A percentile compares a stretch with the other conserved stretches of the same genome.
Conservation (phyloP, 2,329 filamentous ascomycete genomes). For the Cryphonectria carpinicola region DNA sequence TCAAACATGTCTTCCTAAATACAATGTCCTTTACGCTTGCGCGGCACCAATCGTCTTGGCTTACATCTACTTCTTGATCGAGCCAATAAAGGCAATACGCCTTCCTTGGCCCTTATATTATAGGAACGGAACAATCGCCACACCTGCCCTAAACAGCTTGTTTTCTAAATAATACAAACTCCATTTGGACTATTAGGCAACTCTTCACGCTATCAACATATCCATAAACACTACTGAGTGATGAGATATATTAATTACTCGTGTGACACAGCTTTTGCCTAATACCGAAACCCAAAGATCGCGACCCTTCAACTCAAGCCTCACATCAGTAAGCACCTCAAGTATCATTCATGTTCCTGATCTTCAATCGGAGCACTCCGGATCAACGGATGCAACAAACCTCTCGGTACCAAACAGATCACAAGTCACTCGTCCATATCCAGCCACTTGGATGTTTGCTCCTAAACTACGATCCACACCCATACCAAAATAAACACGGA, state of each 20-base stretch:
- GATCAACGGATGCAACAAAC: conserved; percentile 6
- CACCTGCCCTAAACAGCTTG: not conserved
- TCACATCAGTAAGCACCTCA: conserved; percentile 14
- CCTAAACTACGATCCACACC: not conserved
- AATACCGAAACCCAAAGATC: not conserved
- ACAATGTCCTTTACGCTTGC: not conserved
- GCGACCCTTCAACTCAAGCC: not conserved
- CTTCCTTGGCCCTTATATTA: not conserved
- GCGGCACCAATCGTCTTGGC: not conserved
- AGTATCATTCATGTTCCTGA: not conserved
- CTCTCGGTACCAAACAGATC: not conserved
- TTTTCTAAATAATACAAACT: not conserved
- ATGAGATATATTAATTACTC: not conserved
- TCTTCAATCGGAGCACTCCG: not conserved
- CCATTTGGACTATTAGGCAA: not conserved
- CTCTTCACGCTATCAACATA: not conserved
- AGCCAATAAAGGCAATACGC: no score
- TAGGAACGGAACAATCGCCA: not conserved
- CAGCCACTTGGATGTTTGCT: conserved; percentile 2
- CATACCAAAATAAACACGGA: not conserved
- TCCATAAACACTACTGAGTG: not conserved
- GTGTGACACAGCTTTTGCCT: not conserved
- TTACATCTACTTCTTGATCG: not conserved
- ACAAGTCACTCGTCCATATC: not conserved
- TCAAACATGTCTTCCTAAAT: not conserved